These are phyloP conservation scores for Candida chilensis DNA, from an alignment of 805 yeast genomes.

Conservation along the genomic window DNA sequence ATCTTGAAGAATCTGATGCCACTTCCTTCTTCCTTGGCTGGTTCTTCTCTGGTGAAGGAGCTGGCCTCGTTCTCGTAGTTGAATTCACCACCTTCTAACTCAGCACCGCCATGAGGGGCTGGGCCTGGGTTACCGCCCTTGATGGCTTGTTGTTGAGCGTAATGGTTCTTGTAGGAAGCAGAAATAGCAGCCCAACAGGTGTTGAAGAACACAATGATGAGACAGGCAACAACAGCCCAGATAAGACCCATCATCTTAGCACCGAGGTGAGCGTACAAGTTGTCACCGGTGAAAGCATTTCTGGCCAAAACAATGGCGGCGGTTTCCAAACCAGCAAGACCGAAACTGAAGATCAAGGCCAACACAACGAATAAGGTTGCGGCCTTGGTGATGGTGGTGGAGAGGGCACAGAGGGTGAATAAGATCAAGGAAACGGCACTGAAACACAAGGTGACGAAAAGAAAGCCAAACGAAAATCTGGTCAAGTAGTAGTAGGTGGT, in stretches of 20 bases:
- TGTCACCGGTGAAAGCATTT: constrained; percentile 49
- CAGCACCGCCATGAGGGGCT: constrained; percentile 9
- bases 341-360: constrained; percentile 45
- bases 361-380: constrained; percentile 40
- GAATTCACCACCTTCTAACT: constrained; percentile 6
- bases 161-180: constrained; percentile 42
- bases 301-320: constrained; percentile 73
- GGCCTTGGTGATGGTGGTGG: constrained; percentile 43
- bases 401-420: constrained; percentile 46
- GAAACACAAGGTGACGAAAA: constrained; percentile 51
- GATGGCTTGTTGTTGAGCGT: constrained; percentile 15
- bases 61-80: constrained; percentile 22
- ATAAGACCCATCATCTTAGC: constrained; percentile 49
- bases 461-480: constrained; percentile 57
- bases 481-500: constrained; percentile 53
- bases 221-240: constrained; percentile 61
- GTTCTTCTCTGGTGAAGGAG: constrained; percentile 28
- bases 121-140: constrained; percentile 14
- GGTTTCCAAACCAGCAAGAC: constrained; percentile 65
- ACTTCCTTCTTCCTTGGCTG: constrained; percentile 25
- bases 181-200: constrained; percentile 41
- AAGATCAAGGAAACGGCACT: constrained; percentile 53
- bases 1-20: constrained; percentile 76
- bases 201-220: constrained; percentile 40
- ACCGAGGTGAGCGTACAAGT: constrained; percentile 40